Evolutionary conservation across 2,329 filamentous ascomycete species (phyloP), one percentile per base, ranked within the genome.

Genomic region (Aspergillus nomiae): DNA sequence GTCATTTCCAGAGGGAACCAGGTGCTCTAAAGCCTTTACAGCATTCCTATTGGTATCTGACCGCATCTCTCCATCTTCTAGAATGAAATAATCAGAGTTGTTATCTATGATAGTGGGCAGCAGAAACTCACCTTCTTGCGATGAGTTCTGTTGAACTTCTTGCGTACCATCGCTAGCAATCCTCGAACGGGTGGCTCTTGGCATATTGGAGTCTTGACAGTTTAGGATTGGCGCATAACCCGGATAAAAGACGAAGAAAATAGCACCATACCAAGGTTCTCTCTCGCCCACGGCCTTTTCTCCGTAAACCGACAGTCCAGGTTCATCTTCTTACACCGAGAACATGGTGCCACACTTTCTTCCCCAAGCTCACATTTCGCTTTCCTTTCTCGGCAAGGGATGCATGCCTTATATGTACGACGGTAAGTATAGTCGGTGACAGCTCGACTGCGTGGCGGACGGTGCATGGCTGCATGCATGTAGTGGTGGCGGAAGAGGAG

Each of bases 341-440:
- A 72, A 63, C 80, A 81, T 36, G 78, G 69, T 60, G 11, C 2
- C 19, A 76, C 72, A 54, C 68, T 69, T 59, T 75, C 62, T 10
- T 74, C 74, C 10, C 69, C 73, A 10, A 78, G 68, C 43, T 81
- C 78, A 62, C 81, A 83, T 69, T 80, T 82, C 41, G 79, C 78
- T 67, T 82, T 83, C 30, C 79, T 71, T 61, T 78, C 75, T 19
- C 80, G 76, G 65, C 80, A 83, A 53, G 80, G 78, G 59, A 80
- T 78, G 68, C 81, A 83, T 21, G 81, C 81, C 68, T 83, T 82
- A 73, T 82, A 83, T 28, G 80, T 77, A 54, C 80, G 77, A 65
- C 81, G 77, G 64, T 80, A 82, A 55, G 79, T 77, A 55, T 71
- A 63, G 9, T 71, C 59, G 24, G 59, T 61, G 45, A 61, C 55